A percentile compares a stretch with the other conserved stretches of the same genome.
Conservation (phyloP, 1,284 basidiomycete genomes). For the Gomphus bonarii region DNA sequence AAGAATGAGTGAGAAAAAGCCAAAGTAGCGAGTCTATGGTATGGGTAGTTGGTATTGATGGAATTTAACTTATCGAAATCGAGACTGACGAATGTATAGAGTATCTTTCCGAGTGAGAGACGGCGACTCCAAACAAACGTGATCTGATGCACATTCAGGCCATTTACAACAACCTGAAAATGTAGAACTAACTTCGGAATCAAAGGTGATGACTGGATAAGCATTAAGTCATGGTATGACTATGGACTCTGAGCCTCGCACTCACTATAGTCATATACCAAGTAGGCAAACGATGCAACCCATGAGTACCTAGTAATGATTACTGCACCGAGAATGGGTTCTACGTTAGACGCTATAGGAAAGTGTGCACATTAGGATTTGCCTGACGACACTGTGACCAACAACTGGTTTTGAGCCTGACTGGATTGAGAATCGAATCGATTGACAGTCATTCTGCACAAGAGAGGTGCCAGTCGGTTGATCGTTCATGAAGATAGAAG, state of each 20-base stretch:
- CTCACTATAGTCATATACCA: background rate
- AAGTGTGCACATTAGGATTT: no score
- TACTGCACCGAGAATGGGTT: background rate
- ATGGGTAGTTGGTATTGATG: background rate
- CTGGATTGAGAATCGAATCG: no score
- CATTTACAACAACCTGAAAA: background rate
- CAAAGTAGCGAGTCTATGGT: background rate
- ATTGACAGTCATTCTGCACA: no score
- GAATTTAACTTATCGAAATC: background rate
- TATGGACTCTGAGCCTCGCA: background rate
- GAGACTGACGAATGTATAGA: background rate
- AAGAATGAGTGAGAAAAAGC: background rate
- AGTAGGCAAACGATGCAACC: background rate
- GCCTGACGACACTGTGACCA: no score
- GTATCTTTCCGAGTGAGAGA: background rate
- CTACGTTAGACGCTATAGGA: no score
- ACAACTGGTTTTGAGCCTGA: no score
- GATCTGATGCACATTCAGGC: background rate
- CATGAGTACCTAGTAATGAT: background rate
- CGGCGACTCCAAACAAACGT: background rate
- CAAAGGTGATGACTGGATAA: background rate
- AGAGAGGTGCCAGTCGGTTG: no score
- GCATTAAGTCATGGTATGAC: background rate
- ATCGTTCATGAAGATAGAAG: no score
- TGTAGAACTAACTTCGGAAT: background rate